Evolutionary conservation across 176 grass and related monocot genomes (phyloP).

Genomic region (Musa beccarii): DNA sequence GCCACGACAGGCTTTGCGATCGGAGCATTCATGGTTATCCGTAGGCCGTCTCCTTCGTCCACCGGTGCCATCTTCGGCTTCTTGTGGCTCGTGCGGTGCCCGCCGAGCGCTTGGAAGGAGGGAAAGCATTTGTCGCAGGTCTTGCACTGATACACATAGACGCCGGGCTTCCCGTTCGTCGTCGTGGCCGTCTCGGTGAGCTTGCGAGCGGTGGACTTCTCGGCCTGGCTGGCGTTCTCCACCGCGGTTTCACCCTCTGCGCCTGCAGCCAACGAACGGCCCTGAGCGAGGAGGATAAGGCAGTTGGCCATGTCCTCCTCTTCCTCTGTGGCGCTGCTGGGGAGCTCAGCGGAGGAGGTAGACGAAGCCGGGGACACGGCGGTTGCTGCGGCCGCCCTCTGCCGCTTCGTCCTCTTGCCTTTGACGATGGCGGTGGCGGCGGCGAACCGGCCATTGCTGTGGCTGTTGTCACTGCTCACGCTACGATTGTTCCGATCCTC

Average conservation of each 20-base stretch:
- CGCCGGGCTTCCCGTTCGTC: background rate
- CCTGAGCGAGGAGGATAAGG: slow-evolving; percentile 23
- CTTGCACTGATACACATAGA: slow-evolving; percentile 23
- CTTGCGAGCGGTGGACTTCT: background rate
- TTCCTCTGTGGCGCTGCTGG: slow-evolving; percentile 3
- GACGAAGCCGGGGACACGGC: background rate
- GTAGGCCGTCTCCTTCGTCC: background rate
- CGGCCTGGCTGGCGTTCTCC: too few relatives aligned
- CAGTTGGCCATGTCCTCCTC: slow-evolving; percentile 28
- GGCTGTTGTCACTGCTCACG: background rate
- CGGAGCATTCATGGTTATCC: background rate
- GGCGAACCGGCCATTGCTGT: background rate
- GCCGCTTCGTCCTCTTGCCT: slow-evolving; percentile 18
- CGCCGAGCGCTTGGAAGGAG: slow-evolving; percentile 88
- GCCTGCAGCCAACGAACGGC: background rate
- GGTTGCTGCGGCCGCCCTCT: background rate
- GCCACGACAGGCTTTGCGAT: background rate
- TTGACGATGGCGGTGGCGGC: background rate
- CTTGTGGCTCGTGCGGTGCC: slow-evolving; percentile 92
- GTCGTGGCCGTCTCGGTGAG: background rate
- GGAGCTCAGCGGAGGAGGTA: slow-evolving; percentile 10
- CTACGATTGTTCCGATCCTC: background rate
- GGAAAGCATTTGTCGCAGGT: slow-evolving; percentile 35
- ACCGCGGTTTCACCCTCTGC: background rate
- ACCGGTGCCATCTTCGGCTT: slow-evolving; percentile 34